Conservation (phyloP, 805 yeast species). For the Kodamaea laetipori region DNA sequence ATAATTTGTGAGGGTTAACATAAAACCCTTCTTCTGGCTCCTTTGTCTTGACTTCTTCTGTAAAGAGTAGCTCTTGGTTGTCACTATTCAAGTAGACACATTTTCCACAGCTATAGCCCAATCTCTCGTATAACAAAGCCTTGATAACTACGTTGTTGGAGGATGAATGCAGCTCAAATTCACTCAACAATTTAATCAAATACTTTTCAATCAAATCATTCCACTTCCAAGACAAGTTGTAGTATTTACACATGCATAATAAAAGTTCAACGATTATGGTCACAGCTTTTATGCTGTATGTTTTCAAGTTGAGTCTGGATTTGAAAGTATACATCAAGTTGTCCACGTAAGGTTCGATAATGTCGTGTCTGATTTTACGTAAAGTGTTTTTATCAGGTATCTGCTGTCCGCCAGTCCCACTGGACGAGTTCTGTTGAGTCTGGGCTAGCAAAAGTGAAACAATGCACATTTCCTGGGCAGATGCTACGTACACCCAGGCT, state of each 20-base stretch:
- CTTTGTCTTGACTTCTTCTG: slow-evolving; percentile 2
- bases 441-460: slow-evolving; percentile 66
- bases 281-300: slow-evolving; percentile 70
- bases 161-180: slow-evolving; percentile 40
- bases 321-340: slow-evolving; percentile 72
- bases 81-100: slow-evolving; percentile 20
- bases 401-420: slow-evolving; percentile 29
- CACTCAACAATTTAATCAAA: slow-evolving; percentile 48
- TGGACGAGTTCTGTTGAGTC: slow-evolving; percentile 34
- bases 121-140: slow-evolving; percentile 44
- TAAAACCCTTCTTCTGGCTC: slow-evolving; percentile 35
- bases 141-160: slow-evolving; percentile 49
- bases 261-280: slow-evolving; percentile 73
- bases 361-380: slow-evolving; percentile 54
- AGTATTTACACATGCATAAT: slow-evolving; percentile 45
- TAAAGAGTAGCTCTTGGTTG: slow-evolving; percentile 7
- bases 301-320: slow-evolving; percentile 67
- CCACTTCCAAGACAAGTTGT: slow-evolving; percentile 48
- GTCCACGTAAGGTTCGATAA: slow-evolving; percentile 64
- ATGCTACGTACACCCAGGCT: slow-evolving; percentile 79
- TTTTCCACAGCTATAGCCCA: slow-evolving; percentile 52
- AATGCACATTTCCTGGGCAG: slow-evolving; percentile 87
- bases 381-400: slow-evolving; percentile 41
- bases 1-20: slow-evolving; percentile 37
- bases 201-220: slow-evolving; percentile 45